Evolutionary conservation across 1,284 basidiomycete genomes (phyloP), one percentile per base, ranked within the genome.

Genomic region (Coniferiporia sulphurascens): DNA sequence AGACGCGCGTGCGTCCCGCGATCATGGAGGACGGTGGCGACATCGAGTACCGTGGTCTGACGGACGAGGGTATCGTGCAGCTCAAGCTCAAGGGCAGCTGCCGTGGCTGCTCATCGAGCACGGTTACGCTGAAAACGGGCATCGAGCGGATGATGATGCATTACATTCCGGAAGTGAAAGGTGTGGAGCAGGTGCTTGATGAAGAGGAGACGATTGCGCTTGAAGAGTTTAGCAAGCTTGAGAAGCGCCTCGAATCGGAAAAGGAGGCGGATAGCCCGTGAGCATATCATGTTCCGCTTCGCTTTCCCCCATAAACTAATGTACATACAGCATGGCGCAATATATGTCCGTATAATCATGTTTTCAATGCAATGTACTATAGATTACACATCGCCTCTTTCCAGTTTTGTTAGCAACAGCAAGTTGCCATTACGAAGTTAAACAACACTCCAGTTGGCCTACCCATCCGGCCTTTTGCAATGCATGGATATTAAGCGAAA

Each of bases 141-240:
- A 96, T 98, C 58, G 97, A 99, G 77, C 81, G 96, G 62, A 99
- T 99, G 97, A 78, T 99, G 68, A 96, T 93, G 92, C 96, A 99
- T 74, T 99, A 98, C 69, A 93, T 99, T 58, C 96, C 96, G 5
- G 95, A 99, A 74, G 96, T 99, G 36, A 90, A 96, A 73, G 87
- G 86, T n/a, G 95, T 99, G 5, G 93, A 98, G 69, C 95, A 98
- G 85, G 93, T 98, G 5, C 73, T 98, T 52, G 95, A 95, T 69
- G 84, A 89, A 65, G 96, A 98, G 69, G 96, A 99, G 71, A 76
- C 81, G 17, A 84, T 99, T 54, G 91, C 96, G 0, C 69, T 93
- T 62, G 85, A 89, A 63, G 97, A 98, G 73, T 98, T 99, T 68
- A 79, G 85, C 55, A 98, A 97, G 77, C 82, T 99, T 9, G 96